Evolutionary conservation across 306 rosid species (phyloP), one percentile per base, ranked within the genome.

Genomic region (Glycine tomentella): DNA sequence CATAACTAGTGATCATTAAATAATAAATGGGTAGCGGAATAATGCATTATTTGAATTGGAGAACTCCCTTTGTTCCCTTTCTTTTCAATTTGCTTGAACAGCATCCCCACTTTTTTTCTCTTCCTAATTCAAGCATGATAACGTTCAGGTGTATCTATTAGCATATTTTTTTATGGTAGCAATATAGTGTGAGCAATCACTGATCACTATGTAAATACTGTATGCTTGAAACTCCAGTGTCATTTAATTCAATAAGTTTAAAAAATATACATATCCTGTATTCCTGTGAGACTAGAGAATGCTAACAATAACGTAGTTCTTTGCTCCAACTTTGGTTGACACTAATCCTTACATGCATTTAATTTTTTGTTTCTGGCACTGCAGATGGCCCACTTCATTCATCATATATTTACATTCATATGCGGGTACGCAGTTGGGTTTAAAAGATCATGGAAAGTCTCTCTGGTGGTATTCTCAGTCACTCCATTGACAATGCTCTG

Each of bases 351-450:
- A 12, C 31, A 50, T 33, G 42, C 3, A 36, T 62, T 14, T 25
- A 25, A 62, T 48, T n/a, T 61, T n/a, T 75, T 42, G 34, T 57
- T 59, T 62, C 1, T 79, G 42, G 38, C 50, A 74, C 5, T 82
- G 90, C 95, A 95, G 99, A 95, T 95, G 98, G 92, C 99, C 13
- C 97, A 86, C 78, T 95, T 95, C 85, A 74, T 95, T 73, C 92
- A 89, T 87, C 86, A 90, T 77, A 7, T 92, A 66, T 92, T 85
- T 67, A 95, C 95, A 66, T 95, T 95, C 91, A 83, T 92, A 44
- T 92, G 97, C 76, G 97, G 97, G 66, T 95, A 91, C 62, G 46
- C 62, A 13, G 97, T 95, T 63, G 97, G 99, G 77, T 91, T 92
- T 85, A 38, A 11, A 80, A 89, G 92, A 82, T 95, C 97, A 51